Evolutionary conservation across 139 green algal genomes (phyloP).

Genomic region (Chlamydomonas sphaeroides): DNA sequence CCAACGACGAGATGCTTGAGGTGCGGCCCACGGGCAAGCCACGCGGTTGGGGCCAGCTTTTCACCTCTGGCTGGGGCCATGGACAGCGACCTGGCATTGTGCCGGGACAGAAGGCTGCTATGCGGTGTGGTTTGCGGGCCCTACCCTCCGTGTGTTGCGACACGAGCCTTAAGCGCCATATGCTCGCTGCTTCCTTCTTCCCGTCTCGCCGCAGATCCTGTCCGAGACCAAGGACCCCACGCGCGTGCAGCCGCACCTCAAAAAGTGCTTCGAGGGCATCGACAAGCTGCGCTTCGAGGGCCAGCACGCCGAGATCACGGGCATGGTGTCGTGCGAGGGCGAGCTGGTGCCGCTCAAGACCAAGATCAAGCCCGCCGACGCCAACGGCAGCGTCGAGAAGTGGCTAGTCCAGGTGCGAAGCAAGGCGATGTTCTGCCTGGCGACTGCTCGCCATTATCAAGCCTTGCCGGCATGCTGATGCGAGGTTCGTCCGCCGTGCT

Average conservation of each 20-base stretch:
- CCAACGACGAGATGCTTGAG: conserved; percentile 86
- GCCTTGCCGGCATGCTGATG: no score
- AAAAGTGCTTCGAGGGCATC: conserved; percentile 88
- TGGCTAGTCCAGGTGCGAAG: conserved; percentile 80
- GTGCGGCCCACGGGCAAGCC: no score
- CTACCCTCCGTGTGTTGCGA: no score
- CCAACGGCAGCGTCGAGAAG: conserved; percentile 77
- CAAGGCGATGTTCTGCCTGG: no score
- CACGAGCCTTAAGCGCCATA: no score
- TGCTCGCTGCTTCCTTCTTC: neutral
- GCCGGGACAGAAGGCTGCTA: no score
- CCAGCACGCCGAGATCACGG: conserved; percentile 31
- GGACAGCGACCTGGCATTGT: no score
- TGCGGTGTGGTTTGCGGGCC: no score
- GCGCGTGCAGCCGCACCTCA: conserved; percentile 81
- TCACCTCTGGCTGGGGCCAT: no score
- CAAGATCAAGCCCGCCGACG: conserved; percentile 70
- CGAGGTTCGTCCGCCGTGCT: no score
- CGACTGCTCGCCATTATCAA: no score
- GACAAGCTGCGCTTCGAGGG: conserved; percentile 58
- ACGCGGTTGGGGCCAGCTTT: no score
- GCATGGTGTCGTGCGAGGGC: conserved; percentile 74
- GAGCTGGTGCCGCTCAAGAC: conserved; percentile 77
- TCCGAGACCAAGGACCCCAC: conserved; percentile 76
- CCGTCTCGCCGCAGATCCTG: conserved; percentile 56